These are phyloP conservation scores for Nematocida ironsii DNA, from an alignment of 371 early-diverging fungal genomes.

Conservation along the genomic window DNA sequence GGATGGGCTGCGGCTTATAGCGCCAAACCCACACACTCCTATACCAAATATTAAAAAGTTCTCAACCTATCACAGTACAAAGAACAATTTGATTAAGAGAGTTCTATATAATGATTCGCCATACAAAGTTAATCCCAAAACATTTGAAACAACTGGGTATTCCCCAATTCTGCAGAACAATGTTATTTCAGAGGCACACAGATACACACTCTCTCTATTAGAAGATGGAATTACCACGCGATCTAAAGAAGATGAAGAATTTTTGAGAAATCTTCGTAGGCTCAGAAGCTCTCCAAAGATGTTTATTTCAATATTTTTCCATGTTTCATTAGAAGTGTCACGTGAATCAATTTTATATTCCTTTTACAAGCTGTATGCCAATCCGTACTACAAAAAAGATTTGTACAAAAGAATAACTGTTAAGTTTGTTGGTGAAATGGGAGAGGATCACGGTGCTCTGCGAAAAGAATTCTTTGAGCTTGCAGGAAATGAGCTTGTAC, in stretches of 20 bases:
- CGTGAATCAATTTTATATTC: slow-evolving; percentile 9
- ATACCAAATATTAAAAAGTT: slow-evolving; percentile 10
- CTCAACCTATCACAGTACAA: neutral
- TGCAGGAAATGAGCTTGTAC: slow-evolving; percentile 21
- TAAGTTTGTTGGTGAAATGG: slow-evolving; percentile 52
- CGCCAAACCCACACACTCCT: neutral
- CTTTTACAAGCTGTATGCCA: slow-evolving; percentile 19
- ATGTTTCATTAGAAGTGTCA: neutral
- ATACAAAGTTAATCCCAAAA: slow-evolving; percentile 40
- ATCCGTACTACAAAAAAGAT: slow-evolving; percentile 6
- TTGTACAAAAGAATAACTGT: slow-evolving; percentile 31
- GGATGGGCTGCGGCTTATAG: neutral
- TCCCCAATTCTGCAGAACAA: slow-evolving; percentile 29
- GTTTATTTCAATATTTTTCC: slow-evolving; percentile 48
- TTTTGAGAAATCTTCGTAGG: slow-evolving; percentile 21
- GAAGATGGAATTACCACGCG: neutral
- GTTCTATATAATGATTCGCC: slow-evolving; percentile 11
- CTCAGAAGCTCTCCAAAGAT: slow-evolving; percentile 42
- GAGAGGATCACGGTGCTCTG: slow-evolving; percentile 57
- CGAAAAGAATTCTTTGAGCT: slow-evolving; percentile 57
- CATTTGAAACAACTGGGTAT: slow-evolving; percentile 36
- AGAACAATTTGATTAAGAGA: neutral
- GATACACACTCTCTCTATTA: neutral
- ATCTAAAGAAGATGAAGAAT: slow-evolving; percentile 23
- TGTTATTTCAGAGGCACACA: slow-evolving; percentile 24